A percentile compares a stretch with the other conserved stretches of the same genome.
phyloP scores from a whole-genome alignment of 257 asterid species.

The Petunia secreta region DNA sequence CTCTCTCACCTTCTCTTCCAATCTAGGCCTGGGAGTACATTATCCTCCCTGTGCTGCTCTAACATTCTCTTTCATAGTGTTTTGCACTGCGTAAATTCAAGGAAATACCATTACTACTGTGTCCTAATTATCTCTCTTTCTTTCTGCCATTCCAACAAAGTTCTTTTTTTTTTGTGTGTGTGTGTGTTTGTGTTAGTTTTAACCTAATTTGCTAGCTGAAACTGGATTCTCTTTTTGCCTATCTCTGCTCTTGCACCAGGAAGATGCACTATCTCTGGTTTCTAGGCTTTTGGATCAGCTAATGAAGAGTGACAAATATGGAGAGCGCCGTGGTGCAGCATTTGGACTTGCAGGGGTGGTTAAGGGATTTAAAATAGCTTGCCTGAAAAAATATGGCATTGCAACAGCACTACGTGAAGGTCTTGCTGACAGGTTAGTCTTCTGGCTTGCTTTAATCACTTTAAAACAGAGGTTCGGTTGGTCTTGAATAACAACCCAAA shows the following conservation, averaged over 20 bases:
- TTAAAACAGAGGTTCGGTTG: background rate
- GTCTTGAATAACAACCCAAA: slow-evolving; percentile 10
- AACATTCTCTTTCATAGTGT: slow-evolving; percentile 1
- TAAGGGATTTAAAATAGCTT: slow-evolving; percentile 85
- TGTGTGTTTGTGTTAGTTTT: background rate
- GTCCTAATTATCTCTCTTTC: slow-evolving; percentile 6
- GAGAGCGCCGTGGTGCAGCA: slow-evolving; percentile 99
- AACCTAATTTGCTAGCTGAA: slow-evolving; percentile 6
- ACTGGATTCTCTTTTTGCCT: slow-evolving; percentile 4
- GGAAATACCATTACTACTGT: background rate
- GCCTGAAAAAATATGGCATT: slow-evolving; percentile 82
- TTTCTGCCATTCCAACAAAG: background rate
- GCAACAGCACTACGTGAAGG: slow-evolving; percentile 66
- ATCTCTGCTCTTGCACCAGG: slow-evolving; percentile 49
- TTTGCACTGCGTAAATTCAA: background rate
- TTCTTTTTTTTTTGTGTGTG: too few relatives aligned
- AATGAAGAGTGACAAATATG: slow-evolving; percentile 95
- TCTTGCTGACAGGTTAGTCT: slow-evolving; percentile 75
- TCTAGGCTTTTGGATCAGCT: slow-evolving; percentile 81
- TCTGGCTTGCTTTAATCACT: slow-evolving; percentile 22
- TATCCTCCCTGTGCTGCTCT: too few relatives aligned
- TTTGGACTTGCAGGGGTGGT: slow-evolving; percentile 98
- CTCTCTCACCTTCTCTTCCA: background rate
- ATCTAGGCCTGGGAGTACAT: background rate
- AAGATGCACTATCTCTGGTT: slow-evolving; percentile 81